Conservation (phyloP, 2,329 filamentous ascomycete genomes). For the Gaeumannomyces tritici region DNA sequence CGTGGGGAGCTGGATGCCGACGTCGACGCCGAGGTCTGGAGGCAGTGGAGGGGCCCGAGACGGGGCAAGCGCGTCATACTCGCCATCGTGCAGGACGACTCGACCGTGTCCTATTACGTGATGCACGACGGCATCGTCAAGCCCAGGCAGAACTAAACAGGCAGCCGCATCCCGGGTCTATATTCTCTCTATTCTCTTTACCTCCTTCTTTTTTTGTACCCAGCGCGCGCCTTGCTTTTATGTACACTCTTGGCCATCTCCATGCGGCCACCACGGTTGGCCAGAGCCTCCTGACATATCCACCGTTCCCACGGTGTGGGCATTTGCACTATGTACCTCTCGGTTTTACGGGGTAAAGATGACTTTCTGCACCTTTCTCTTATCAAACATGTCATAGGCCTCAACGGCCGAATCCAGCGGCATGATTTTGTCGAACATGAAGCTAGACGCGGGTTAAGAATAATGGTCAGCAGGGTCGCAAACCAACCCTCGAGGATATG, state of each 20-base stretch:
- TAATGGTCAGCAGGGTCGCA: background rate
- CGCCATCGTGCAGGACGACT: constrained; percentile 68
- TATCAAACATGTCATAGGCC: constrained; percentile 63
- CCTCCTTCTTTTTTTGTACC: background rate
- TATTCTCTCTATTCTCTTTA: background rate
- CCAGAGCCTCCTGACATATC: too few species aligned
- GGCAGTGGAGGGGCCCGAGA: constrained; percentile 31
- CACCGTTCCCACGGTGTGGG: too few species aligned
- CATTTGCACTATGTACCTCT: too few species aligned
- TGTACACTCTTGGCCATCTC: too few species aligned
- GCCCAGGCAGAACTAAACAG: constrained; percentile 64
- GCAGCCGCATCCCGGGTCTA: background rate
- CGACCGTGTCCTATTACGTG: constrained; percentile 76
- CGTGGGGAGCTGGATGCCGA: constrained; percentile 9
- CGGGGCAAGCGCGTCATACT: constrained; percentile 62
- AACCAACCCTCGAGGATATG: constrained; percentile 7
- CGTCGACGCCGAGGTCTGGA: constrained; percentile 18
- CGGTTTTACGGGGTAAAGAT: constrained; percentile 46
- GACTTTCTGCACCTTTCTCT: constrained; percentile 66
- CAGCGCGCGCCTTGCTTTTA: too few species aligned
- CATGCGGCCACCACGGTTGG: too few species aligned
- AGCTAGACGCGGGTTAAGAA: constrained; percentile 31
- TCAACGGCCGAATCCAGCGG: constrained; percentile 55
- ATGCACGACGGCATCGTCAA: constrained; percentile 83
- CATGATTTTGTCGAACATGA: constrained; percentile 72